Percentiles rank a stretch among this genome's conserved stretches.
Conservation (phyloP, 768 basidiomycete species). For the Cubamyces sp. region DNA sequence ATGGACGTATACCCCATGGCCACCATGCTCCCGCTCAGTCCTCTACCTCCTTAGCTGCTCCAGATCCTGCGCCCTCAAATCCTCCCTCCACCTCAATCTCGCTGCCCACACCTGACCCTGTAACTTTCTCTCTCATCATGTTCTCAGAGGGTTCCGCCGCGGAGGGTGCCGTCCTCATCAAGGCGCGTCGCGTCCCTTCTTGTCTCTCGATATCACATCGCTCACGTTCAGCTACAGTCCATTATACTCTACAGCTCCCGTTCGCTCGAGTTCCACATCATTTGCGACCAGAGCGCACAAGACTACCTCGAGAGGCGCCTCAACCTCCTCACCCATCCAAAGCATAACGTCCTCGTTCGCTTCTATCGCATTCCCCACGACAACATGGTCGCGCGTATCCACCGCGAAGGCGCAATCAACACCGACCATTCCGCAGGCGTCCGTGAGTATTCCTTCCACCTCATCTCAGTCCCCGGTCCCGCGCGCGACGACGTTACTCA, state of each 20-base stretch:
- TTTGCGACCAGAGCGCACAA: constrained; percentile 50
- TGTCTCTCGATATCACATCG: background rate
- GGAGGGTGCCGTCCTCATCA: constrained; percentile 48
- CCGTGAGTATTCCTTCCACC: constrained; percentile 40
- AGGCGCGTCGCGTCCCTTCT: constrained; percentile 35
- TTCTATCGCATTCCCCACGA: constrained; percentile 48
- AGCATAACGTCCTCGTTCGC: constrained; percentile 41
- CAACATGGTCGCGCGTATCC: constrained; percentile 46
- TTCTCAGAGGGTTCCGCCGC: constrained; percentile 46
- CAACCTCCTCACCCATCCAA: constrained; percentile 43
- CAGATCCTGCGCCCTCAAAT: constrained; percentile 2
- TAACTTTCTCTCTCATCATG: constrained; percentile 48
- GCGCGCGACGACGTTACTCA: background rate
- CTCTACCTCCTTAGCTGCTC: background rate
- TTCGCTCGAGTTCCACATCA: constrained; percentile 30
- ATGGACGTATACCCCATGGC: constrained; percentile 10
- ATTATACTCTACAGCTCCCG: constrained; percentile 29
- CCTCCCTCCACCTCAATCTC: background rate
- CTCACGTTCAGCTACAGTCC: constrained; percentile 23
- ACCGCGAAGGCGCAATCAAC: constrained; percentile 49
- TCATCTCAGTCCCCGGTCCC: background rate
- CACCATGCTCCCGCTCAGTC: constrained; percentile 4
- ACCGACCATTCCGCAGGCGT: constrained; percentile 53
- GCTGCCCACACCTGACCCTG: constrained; percentile 33
- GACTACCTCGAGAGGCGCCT: constrained; percentile 43